phyloP scores from a whole-genome alignment of 352 stramenopile species.

The Paralagenidium karlingii region DNA sequence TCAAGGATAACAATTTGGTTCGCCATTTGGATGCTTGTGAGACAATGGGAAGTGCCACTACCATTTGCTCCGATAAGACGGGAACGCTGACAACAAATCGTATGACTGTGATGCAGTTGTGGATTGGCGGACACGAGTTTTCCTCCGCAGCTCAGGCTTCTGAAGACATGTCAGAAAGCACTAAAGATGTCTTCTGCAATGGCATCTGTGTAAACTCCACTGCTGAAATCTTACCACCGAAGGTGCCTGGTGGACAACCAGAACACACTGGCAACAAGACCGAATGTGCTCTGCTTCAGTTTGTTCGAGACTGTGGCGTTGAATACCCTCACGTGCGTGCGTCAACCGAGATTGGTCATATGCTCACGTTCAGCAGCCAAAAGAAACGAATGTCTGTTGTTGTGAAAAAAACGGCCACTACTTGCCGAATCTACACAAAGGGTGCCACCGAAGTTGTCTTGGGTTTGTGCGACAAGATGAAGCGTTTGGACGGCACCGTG shows the following conservation, averaged over 20 bases:
- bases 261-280: conserved; percentile 70
- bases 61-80: conserved; percentile 95
- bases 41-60: conserved; percentile 95
- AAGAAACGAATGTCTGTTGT: conserved; percentile 8
- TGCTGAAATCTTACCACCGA: conserved; percentile 48
- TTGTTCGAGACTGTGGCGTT: conserved; percentile 52
- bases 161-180: conserved; percentile 46
- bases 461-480: conserved; percentile 13
- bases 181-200: conserved; percentile 50
- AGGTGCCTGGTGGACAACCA: conserved; percentile 28
- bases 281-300: conserved; percentile 37
- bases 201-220: conserved; percentile 70
- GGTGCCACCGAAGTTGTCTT: conserved; percentile 48
- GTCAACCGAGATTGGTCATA: conserved; percentile 45
- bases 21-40: conserved; percentile 93
- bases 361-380: conserved; percentile 30
- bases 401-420: conserved; percentile 8
- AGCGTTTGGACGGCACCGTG: neutral
- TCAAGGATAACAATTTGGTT: conserved; percentile 93
- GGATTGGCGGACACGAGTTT: conserved; percentile 13
- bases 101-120: conserved; percentile 88
- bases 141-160: conserved; percentile 26
- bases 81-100: conserved; percentile 93
- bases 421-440: conserved; percentile 26
- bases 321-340: conserved; percentile 25